phyloP scores from a whole-genome alignment of 2,329 filamentous ascomycete genomes.

The Verticillium tricorpus region DNA sequence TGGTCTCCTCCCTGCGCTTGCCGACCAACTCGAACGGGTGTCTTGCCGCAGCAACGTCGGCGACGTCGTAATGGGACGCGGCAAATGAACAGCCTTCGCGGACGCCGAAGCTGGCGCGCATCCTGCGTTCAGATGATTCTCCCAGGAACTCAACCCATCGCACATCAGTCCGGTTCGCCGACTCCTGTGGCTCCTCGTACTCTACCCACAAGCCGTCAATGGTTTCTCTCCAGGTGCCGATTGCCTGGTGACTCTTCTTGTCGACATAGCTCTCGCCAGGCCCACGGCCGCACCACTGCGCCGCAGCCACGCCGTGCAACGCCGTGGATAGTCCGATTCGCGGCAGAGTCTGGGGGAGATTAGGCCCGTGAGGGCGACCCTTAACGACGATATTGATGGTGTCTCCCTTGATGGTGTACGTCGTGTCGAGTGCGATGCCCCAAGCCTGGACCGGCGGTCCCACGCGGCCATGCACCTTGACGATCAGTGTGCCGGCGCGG shows the following conservation, averaged over 20 bases:
- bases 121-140: not conserved
- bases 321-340: constrained; percentile 56
- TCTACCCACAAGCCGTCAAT: constrained; percentile 51
- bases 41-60: constrained; percentile 47
- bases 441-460: constrained; percentile 62
- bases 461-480: constrained; percentile 46
- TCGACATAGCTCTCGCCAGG: constrained; percentile 64
- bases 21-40: constrained; percentile 59
- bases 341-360: constrained; percentile 53
- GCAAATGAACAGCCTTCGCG: constrained; percentile 50
- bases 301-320: constrained; percentile 31
- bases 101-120: constrained; percentile 42
- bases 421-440: constrained; percentile 45
- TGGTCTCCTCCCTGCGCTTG: constrained; percentile 42
- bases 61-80: constrained; percentile 48
- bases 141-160: constrained; percentile 49
- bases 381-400: constrained; percentile 45
- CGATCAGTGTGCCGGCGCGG: constrained; percentile 21
- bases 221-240: constrained; percentile 46
- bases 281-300: constrained; percentile 64
- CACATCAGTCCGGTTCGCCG: constrained; percentile 61
- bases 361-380: constrained; percentile 33
- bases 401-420: constrained; percentile 49
- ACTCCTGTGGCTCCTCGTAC: constrained; percentile 67
- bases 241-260: constrained; percentile 55